These are phyloP conservation scores for Sporobolomyces phaffii DNA, from an alignment of 768 basidiomycete genomes.

Conservation along the genomic window DNA sequence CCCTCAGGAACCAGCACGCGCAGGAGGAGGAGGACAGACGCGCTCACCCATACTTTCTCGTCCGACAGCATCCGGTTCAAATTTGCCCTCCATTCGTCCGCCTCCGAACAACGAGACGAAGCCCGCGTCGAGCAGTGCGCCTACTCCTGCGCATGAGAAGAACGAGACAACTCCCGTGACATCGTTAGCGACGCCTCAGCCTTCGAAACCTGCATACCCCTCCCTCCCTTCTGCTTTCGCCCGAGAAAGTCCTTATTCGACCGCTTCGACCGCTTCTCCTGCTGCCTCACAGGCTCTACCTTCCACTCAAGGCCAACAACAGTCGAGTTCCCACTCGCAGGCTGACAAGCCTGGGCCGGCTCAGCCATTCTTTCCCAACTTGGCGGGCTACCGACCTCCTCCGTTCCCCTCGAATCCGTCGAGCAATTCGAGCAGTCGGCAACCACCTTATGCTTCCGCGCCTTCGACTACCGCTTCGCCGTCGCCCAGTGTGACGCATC, in stretches of 20 bases:
- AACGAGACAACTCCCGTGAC: neutral
- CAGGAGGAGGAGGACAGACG: neutral
- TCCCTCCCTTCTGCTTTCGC: conserved; percentile 35
- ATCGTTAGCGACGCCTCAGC: neutral
- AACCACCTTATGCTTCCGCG: neutral
- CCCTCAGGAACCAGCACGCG: neutral
- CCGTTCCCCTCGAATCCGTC: neutral
- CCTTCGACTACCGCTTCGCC: neutral
- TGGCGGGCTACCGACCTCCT: conserved; percentile 7
- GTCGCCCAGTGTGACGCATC: neutral
- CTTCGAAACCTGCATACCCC: conserved; percentile 20
- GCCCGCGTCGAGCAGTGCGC: neutral
- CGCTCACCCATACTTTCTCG: conserved; percentile 4
- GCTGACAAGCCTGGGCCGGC: neutral
- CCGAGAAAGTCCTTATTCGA: conserved; percentile 34
- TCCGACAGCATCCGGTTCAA: neutral
- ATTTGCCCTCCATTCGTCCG: conserved; percentile 2
- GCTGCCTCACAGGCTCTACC: neutral
- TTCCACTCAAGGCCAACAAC: neutral
- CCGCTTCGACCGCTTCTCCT: neutral
- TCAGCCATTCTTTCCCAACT: conserved; percentile 13
- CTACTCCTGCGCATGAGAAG: neutral
- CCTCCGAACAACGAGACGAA: neutral
- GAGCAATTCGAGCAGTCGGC: neutral
- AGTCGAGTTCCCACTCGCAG: neutral